Conservation (phyloP, 2,329 filamentous ascomycete genomes). For the Cercospora citrullina region DNA sequence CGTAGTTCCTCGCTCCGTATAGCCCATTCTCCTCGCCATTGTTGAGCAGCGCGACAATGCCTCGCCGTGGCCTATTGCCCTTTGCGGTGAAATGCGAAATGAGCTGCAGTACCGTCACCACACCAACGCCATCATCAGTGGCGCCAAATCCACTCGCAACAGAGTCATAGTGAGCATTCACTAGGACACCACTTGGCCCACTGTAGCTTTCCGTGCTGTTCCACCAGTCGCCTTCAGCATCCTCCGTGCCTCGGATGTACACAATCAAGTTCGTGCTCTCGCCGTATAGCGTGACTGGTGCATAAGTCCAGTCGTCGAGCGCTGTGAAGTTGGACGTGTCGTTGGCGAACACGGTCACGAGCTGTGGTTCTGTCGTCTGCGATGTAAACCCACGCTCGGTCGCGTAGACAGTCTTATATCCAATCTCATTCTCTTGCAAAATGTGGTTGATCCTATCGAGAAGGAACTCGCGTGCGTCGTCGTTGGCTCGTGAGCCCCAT, state of each 20-base stretch:
- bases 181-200: constrained; percentile 71
- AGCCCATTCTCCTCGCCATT: constrained; percentile 94
- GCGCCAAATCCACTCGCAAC: constrained; percentile 91
- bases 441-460: constrained; percentile 70
- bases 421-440: constrained; percentile 59
- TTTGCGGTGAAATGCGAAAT: constrained; percentile 76
- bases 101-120: constrained; percentile 81
- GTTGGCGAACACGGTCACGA: constrained; percentile 73
- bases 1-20: constrained; percentile 82
- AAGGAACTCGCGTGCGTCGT: constrained; percentile 74
- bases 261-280: constrained; percentile 91
- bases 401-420: constrained; percentile 38
- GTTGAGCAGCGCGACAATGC: constrained; percentile 84
- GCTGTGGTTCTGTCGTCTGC: constrained; percentile 20
- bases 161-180: constrained; percentile 94
- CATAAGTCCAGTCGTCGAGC: constrained; percentile 28
- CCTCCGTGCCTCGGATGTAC: constrained; percentile 79
- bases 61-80: constrained; percentile 71
- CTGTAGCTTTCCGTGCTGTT: constrained; percentile 41
- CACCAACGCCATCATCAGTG: constrained; percentile 89
- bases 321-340: constrained; percentile 73
- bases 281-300: constrained; percentile 65
- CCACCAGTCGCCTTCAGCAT: constrained; percentile 74
- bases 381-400: constrained; percentile 41
- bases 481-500: constrained; percentile 64